These are phyloP conservation scores for Pyrus hybrid DNA, from an alignment of 331 rosid species.

Conservation along the genomic window DNA sequence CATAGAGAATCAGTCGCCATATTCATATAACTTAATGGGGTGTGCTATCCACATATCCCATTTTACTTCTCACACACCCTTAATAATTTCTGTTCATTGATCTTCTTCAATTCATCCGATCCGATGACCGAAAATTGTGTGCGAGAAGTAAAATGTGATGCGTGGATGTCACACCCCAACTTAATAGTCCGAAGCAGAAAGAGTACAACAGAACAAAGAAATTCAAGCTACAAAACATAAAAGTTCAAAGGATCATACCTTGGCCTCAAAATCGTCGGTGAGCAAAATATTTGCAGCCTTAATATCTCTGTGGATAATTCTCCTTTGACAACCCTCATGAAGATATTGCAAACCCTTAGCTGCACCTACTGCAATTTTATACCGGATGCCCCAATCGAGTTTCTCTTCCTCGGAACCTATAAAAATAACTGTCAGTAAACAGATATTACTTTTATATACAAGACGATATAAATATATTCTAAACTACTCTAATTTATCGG, in stretches of 20 bases:
- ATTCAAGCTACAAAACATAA: not conserved
- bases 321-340: conserved; percentile 86
- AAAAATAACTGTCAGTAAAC: not conserved
- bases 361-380: conserved; percentile 74
- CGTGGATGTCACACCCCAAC: too few relatives aligned
- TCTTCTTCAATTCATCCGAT: too few relatives aligned
- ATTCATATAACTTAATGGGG: not conserved
- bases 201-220: not conserved
- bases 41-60: too few relatives aligned
- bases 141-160: too few relatives aligned
- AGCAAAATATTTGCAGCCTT: conserved; percentile 96
- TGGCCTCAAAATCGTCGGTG: conserved; percentile 68
- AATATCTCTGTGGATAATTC: conserved; percentile 92
- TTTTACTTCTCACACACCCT: too few relatives aligned
- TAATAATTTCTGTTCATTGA: too few relatives aligned
- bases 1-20: not conserved
- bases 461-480: too few relatives aligned
- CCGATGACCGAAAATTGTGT: too few relatives aligned
- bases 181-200: not conserved
- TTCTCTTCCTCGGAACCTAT: conserved; percentile 57
- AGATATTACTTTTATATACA: not conserved
- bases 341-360: conserved; percentile 75
- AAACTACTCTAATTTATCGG: too few relatives aligned
- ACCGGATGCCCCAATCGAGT: conserved; percentile 69
- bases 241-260: conserved; percentile 33